These are phyloP conservation scores for Boletus huronensis DNA, from an alignment of 768 basidiomycete genomes.

Conservation along the genomic window DNA sequence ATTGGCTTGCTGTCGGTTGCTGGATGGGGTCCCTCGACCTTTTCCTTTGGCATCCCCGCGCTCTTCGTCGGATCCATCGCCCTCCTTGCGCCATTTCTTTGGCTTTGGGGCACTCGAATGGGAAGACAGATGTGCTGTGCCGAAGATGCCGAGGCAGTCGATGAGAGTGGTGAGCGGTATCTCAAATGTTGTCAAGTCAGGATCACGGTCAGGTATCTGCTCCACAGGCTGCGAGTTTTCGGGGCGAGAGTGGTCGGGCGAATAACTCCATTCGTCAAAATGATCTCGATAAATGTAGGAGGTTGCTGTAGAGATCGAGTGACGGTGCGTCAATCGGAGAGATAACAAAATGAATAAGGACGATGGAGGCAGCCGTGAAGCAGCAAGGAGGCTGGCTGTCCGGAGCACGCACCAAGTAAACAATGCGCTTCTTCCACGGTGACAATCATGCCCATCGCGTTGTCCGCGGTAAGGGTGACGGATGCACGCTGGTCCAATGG, in stretches of 20 bases:
- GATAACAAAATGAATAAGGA: neutral
- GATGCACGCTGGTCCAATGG: constrained; percentile 59
- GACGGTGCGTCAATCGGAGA: neutral
- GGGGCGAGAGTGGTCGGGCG: constrained; percentile 36
- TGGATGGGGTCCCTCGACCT: constrained; percentile 1
- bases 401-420: constrained; percentile 57
- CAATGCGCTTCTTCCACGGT: constrained; percentile 84
- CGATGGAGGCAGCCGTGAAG: neutral
- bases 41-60: constrained; percentile 35
- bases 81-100: constrained; percentile 48
- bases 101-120: constrained; percentile 34
- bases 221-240: constrained; percentile 21
- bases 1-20: constrained; percentile 19
- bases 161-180: constrained; percentile 80
- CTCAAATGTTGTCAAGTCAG: constrained; percentile 56
- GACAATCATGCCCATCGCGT: constrained; percentile 75
- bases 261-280: constrained; percentile 78
- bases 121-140: constrained; percentile 54
- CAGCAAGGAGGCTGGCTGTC: constrained; percentile 3
- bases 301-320: constrained; percentile 49
- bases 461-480: constrained; percentile 56
- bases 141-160: constrained; percentile 92
- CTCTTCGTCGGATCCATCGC: constrained; percentile 44
- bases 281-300: constrained; percentile 76
- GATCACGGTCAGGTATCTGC: constrained; percentile 10